Percentiles rank a stretch among this genome's conserved stretches.
Conservation (phyloP, 2,329 filamentous ascomycete species). For the Arthrobotrys sinensis region DNA sequence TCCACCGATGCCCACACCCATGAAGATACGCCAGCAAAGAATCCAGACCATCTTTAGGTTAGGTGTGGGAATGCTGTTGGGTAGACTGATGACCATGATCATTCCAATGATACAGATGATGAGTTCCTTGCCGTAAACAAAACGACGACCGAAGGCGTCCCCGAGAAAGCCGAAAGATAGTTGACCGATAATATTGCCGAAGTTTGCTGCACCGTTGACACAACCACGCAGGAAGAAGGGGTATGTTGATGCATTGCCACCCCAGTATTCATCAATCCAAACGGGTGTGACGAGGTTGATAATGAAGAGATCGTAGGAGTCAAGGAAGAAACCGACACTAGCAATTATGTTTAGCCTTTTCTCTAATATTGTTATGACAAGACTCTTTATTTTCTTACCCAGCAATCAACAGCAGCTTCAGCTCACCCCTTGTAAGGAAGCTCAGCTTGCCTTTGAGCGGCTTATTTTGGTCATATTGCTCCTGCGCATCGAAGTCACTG, state of each 20-base stretch:
- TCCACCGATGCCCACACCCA: constrained; percentile 84
- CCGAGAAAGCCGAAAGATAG: constrained; percentile 84
- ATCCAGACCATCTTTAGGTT: constrained; percentile 72
- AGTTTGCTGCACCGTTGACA: constrained; percentile 58
- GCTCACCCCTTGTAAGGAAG: constrained; percentile 48
- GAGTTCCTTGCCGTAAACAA: constrained; percentile 86
- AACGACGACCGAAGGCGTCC: constrained; percentile 83
- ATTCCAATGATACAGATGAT: constrained; percentile 73
- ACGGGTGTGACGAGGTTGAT: constrained; percentile 77
- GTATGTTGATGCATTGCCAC: constrained; percentile 36
- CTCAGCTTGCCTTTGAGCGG: constrained; percentile 42
- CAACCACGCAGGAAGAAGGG: constrained; percentile 58
- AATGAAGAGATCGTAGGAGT: constrained; percentile 85
- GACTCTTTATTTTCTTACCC: constrained; percentile 32
- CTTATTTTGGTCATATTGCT: constrained; percentile 49
- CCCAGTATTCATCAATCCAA: constrained; percentile 61
- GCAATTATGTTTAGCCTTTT: background rate
- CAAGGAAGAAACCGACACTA: constrained; percentile 88
- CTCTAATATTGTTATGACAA: background rate
- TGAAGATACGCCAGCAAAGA: constrained; percentile 83
- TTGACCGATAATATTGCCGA: constrained; percentile 85
- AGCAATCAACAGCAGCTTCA: constrained; percentile 53
- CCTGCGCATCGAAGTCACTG: constrained; percentile 15
- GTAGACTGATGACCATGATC: constrained; percentile 62
- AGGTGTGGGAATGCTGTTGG: constrained; percentile 54